phyloP scores from a whole-genome alignment of 2,329 filamentous ascomycete genomes.

The Arthrobotrys iridis region DNA sequence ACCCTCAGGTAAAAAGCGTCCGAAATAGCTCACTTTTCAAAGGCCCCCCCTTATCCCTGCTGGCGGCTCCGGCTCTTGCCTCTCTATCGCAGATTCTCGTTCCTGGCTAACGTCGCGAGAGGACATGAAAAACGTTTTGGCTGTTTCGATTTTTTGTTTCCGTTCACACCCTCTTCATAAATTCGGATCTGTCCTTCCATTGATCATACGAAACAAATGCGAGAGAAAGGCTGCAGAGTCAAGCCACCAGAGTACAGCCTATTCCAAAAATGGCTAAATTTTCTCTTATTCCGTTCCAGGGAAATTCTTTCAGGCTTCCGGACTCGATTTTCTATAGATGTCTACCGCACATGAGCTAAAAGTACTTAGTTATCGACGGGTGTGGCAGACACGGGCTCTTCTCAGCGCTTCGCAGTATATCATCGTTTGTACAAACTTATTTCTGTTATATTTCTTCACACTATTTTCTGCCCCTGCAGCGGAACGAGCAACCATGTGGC shows the following conservation, averaged over 20 bases:
- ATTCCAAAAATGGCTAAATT: conserved; percentile 50
- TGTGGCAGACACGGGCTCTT: conserved; percentile 37
- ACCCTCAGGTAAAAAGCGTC: conserved; percentile 23
- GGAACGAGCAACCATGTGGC: conserved; percentile 39
- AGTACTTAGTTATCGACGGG: not conserved
- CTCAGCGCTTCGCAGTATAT: conserved; percentile 43
- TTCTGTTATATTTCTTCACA: conserved; percentile 30
- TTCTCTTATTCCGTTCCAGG: not conserved
- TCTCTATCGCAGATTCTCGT: conserved; percentile 13
- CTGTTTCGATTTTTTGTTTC: conserved; percentile 5
- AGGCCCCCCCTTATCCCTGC: not conserved
- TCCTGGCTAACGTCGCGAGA: conserved; percentile 15
- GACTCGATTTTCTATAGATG: not conserved
- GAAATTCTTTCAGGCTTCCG: not conserved
- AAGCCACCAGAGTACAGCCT: conserved; percentile 44
- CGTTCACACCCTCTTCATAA: conserved; percentile 39
- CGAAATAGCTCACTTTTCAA: conserved; percentile 16
- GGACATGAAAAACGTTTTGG: not conserved
- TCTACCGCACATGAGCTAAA: conserved; percentile 5
- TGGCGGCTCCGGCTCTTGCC: conserved; percentile 19
- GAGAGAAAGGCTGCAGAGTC: conserved; percentile 8
- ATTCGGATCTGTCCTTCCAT: conserved; percentile 12
- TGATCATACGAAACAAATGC: conserved; percentile 9
- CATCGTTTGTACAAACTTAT: conserved; percentile 29
- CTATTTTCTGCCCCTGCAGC: conserved; percentile 35